Evolutionary conservation across 176 grass and related monocot species (phyloP), one percentile per base, ranked within the genome.

Genomic region (Musa beccarii): DNA sequence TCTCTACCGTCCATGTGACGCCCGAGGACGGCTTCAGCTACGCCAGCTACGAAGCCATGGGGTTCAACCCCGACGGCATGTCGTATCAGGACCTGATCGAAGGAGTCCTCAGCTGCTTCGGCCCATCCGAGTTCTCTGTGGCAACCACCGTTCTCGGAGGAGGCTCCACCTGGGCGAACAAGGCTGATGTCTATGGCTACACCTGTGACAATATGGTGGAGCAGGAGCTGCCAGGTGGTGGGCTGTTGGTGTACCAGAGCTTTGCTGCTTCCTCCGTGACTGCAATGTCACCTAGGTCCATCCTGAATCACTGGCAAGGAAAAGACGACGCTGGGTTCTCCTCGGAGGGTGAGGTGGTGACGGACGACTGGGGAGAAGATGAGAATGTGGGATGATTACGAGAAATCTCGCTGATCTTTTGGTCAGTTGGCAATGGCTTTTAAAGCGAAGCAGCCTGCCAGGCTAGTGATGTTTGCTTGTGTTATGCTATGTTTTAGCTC

Each of bases 11-110:
- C 53, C 84, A 85, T 51, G 84, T 85, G 22, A 85, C 84, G 12
- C 84, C 84, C 1, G 84, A 85, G 59, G 78, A 77, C 14, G 84
- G 84, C 23, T 85, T 85, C 84, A 85, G 84, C 67, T 85, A 85
- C 64, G 84, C 84, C 22, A 85, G 84, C 63, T 85, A 85, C 67
- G 84, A 85, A 67, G 79, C 66, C 12, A 85, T 81, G 79, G 84
- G 79, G 6, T 59, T 85, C 54, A 64, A 85, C 63, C 74, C 84
- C 56, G 43, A 15, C 24, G 81, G 53, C 26, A 28, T 81, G 66
- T n/a, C 34, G 54, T 81, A 59, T 21, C n/a, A 20, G 0, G 79
- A 85, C 49, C 61, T 85, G 73, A 77, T 85, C 64, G 59, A 73
- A 10, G 78, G 74, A 11, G 79, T 85, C 69, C 78, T 85, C 63